Evolutionary conservation across 345 rosid genomes (phyloP).

Genomic region (Citrus trifoliata): DNA sequence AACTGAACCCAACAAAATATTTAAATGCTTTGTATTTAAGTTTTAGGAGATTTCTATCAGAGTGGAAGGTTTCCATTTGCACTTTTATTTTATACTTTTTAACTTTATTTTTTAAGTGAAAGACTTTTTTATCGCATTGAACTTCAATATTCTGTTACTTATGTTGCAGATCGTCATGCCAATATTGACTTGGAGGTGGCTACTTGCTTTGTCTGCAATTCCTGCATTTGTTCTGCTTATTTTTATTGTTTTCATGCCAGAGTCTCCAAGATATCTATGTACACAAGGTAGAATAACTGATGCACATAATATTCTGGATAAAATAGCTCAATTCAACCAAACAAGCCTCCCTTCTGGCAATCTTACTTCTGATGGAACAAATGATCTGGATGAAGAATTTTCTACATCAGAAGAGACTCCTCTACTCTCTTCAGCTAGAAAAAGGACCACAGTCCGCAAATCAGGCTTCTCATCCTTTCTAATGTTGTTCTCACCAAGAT

Average conservation of each 20-base stretch:
- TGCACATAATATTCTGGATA: constrained; percentile 47
- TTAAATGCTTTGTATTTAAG: background rate
- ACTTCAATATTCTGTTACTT: background rate
- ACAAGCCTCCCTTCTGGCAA: constrained; percentile 45
- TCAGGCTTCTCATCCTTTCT: constrained; percentile 31
- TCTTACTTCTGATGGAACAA: constrained; percentile 37
- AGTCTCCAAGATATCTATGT: constrained; percentile 68
- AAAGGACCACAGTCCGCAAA: constrained; percentile 21
- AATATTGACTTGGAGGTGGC: constrained; percentile 65
- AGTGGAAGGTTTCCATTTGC: background rate
- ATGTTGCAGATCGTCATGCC: constrained; percentile 45
- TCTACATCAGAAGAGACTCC: constrained; percentile 17
- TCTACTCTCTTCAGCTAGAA: constrained; percentile 15
- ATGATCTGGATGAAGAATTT: constrained; percentile 20
- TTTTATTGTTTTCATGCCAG: constrained; percentile 42
- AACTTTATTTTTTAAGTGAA: background rate
- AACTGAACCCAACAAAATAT: background rate
- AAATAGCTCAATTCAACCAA: constrained; percentile 35
- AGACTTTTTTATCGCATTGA: background rate
- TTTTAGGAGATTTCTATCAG: background rate
- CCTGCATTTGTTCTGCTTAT: constrained; percentile 53
- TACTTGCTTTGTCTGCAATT: constrained; percentile 51
- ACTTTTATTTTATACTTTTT: background rate
- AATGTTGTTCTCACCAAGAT: constrained; percentile 46
- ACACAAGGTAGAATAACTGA: constrained; percentile 41